Conservation (phyloP, 331 rosid species). For the Malus hybrid region DNA sequence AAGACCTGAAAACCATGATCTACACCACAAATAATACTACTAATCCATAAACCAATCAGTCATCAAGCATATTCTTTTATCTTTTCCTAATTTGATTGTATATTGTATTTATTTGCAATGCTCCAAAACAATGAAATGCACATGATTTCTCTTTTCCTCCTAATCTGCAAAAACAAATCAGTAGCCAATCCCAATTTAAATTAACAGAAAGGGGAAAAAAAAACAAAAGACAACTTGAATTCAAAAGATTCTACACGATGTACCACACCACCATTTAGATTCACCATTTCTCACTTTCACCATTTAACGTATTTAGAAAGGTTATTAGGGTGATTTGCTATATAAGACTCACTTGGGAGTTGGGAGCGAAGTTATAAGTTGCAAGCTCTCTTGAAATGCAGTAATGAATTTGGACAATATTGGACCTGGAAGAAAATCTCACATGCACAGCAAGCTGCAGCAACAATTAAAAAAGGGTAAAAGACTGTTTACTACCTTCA, state of each 20-base stretch:
- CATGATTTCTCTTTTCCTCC: not conserved
- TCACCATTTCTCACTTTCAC: not conserved
- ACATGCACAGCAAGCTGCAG: constrained; percentile 10
- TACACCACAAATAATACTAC: too few relatives aligned
- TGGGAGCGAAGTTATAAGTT: constrained; percentile 60
- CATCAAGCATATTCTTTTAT: too few relatives aligned
- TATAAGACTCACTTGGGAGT: constrained; percentile 62
- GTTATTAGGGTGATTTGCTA: constrained; percentile 11
- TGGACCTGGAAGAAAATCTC: constrained; percentile 62
- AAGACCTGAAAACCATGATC: too few relatives aligned
- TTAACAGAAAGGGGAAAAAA: too few relatives aligned
- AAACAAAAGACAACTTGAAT: too few relatives aligned
- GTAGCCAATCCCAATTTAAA: too few relatives aligned
- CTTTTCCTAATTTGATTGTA: too few relatives aligned
- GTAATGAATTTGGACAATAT: constrained; percentile 72
- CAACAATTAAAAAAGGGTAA: not conserved
- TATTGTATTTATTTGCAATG: too few relatives aligned
- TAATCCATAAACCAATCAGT: too few relatives aligned
- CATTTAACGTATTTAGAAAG: constrained; percentile 8
- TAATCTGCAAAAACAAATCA: not conserved
- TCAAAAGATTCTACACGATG: too few relatives aligned
- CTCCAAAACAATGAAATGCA: not conserved
- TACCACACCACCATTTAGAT: too few relatives aligned
- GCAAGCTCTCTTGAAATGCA: constrained; percentile 78
- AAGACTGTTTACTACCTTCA: too few relatives aligned